Evolutionary conservation across 148 eudicot genomes (phyloP).

Genomic region (Vaccinium vitisidaea): DNA sequence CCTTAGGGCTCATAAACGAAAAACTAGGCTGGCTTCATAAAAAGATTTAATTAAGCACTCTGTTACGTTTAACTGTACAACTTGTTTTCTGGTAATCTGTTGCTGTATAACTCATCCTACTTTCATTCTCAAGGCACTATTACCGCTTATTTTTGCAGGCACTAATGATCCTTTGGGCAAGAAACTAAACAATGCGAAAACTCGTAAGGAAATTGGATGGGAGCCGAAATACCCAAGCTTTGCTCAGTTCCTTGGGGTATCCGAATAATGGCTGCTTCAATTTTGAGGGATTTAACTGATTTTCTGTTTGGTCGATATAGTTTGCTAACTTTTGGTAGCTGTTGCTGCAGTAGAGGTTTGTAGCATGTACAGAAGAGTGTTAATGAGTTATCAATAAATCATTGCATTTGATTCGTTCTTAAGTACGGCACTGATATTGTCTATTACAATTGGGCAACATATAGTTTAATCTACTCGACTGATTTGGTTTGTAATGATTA

Average conservation of each 20-base stretch:
- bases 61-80: neutral
- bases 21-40: neutral
- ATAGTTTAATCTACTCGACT: too few species aligned
- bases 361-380: neutral
- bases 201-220: conserved; percentile 65
- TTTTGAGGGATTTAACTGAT: neutral
- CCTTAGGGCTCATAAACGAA: neutral
- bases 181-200: conserved; percentile 68
- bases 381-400: neutral
- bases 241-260: conserved; percentile 59
- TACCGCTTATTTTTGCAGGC: conserved; percentile 36
- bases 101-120: neutral
- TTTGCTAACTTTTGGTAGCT: neutral
- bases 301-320: neutral
- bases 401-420: too few species aligned
- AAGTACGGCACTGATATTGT: too few species aligned
- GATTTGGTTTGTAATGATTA: too few species aligned
- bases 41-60: neutral
- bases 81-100: neutral
- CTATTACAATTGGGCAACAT: too few species aligned
- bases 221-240: conserved; percentile 80
- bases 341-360: neutral
- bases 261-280: conserved; percentile 10
- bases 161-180: conserved; percentile 72
- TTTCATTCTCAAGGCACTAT: neutral